Evolutionary conservation across 2,329 filamentous ascomycete genomes (phyloP).

Genomic region (Zopfia rhizophila): DNA sequence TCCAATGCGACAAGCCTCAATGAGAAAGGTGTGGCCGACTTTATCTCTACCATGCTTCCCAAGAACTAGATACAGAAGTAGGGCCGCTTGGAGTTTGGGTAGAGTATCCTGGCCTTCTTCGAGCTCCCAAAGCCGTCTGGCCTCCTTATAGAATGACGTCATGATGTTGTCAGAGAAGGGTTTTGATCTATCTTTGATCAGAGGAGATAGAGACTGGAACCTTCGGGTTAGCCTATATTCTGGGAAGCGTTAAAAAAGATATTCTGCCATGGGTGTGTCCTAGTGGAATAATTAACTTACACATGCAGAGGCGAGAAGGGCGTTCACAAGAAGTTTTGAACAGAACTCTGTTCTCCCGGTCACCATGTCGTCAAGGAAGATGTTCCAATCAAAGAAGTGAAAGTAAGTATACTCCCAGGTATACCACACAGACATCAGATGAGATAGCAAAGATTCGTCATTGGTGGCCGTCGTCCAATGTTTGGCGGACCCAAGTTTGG

Average conservation of each 20-base stretch:
- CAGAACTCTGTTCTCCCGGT: constrained; percentile 37
- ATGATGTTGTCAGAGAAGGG: constrained; percentile 38
- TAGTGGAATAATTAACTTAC: no score
- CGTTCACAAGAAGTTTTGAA: constrained; percentile 43
- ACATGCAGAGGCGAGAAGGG: constrained; percentile 40
- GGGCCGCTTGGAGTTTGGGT: constrained; percentile 37
- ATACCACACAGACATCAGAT: constrained; percentile 40
- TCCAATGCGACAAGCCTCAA: constrained; percentile 38
- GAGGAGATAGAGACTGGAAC: constrained; percentile 38
- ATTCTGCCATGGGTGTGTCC: no score
- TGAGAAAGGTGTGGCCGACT: constrained; percentile 37
- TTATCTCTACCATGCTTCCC: constrained; percentile 45
- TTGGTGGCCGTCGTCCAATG: constrained; percentile 39
- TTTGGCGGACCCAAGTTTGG: constrained; percentile 26
- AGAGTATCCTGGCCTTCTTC: constrained; percentile 35
- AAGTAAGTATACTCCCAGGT: constrained; percentile 39
- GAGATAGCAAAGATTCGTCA: constrained; percentile 29
- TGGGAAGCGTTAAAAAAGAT: no score
- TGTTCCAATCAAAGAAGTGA: constrained; percentile 43
- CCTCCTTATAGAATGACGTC: constrained; percentile 42
- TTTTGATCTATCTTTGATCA: constrained; percentile 39
- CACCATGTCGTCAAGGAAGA: constrained; percentile 42
- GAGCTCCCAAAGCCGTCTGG: constrained; percentile 39
- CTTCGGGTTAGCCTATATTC: no score
- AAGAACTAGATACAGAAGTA: constrained; percentile 39